A percentile compares a stretch with the other conserved stretches of the same genome.
phyloP scores from a whole-genome alignment of 192 early-diverging fungal species.

The Thamnidium elegans region DNA sequence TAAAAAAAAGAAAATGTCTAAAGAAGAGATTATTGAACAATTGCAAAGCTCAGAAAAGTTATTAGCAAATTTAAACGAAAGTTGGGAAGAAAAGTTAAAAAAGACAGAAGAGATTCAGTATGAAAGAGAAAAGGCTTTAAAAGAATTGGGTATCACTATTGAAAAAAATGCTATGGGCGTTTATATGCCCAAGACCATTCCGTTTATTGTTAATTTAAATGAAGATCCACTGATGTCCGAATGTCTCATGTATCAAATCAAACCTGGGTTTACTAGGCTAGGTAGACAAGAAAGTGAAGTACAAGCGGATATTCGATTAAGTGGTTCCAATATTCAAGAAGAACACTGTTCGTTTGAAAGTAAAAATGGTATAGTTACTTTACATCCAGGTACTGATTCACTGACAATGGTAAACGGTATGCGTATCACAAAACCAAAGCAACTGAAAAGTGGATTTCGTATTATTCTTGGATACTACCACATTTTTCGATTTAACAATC shows the following conservation, averaged over 20 bases:
- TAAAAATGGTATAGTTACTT: slow-evolving; percentile 52
- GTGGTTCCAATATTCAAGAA: slow-evolving; percentile 43
- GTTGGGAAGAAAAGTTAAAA: slow-evolving; percentile 71
- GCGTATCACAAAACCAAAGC: slow-evolving; percentile 49
- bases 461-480: slow-evolving; percentile 76
- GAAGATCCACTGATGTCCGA: slow-evolving; percentile 77
- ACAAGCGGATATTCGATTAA: slow-evolving; percentile 45
- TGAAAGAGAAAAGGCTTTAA: slow-evolving; percentile 56
- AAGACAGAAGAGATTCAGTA: slow-evolving; percentile 60
- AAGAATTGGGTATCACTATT: slow-evolving; percentile 64
- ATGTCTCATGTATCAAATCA: slow-evolving; percentile 73
- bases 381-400: slow-evolving; percentile 54
- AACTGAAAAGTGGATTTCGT: slow-evolving; percentile 67
- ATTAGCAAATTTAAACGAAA: slow-evolving; percentile 65
- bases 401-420: slow-evolving; percentile 77
- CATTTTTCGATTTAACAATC: slow-evolving; percentile 82
- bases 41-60: slow-evolving; percentile 72
- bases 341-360: slow-evolving; percentile 67
- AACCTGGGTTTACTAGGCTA: slow-evolving; percentile 57
- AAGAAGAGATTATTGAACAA: slow-evolving; percentile 59
- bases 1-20: slow-evolving; percentile 31
- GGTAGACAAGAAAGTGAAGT: slow-evolving; percentile 39
- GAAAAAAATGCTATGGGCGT: slow-evolving; percentile 59
- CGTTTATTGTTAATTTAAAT: slow-evolving; percentile 75
- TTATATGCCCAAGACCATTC: slow-evolving; percentile 59